Conservation (phyloP, 2,329 filamentous ascomycete genomes). For the Graphium sp. region DNA sequence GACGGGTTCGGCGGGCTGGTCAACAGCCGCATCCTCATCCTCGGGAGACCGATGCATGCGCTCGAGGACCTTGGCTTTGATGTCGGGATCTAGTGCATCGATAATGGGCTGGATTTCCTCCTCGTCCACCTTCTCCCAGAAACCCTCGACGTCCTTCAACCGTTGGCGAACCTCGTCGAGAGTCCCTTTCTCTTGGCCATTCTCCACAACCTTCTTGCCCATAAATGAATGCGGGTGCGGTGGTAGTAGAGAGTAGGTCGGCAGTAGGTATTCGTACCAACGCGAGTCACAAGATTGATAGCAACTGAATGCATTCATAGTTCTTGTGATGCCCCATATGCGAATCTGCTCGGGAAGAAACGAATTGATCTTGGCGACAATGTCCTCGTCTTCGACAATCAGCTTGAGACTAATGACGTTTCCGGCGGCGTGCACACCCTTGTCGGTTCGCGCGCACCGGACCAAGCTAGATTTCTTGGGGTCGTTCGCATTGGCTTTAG, state of each 20-base stretch:
- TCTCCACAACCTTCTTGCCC: conserved; percentile 65
- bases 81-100: conserved; percentile 43
- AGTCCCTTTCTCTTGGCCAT: conserved; percentile 56
- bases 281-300: conserved; percentile 90
- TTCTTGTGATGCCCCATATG: conserved; percentile 84
- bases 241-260: conserved; percentile 80
- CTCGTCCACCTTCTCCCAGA: conserved; percentile 73
- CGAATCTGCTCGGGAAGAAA: conserved; percentile 76
- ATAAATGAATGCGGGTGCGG: conserved; percentile 80
- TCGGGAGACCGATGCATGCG: conserved; percentile 29
- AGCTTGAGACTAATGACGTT: conserved; percentile 92
- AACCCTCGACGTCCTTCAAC: conserved; percentile 62
- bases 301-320: conserved; percentile 81
- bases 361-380: conserved; percentile 83
- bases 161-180: conserved; percentile 50
- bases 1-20: conserved; percentile 1
- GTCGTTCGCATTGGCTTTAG: conserved; percentile 91
- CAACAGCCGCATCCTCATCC: conserved; percentile 7
- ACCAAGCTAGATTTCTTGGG: conserved; percentile 92
- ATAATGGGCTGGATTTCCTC: conserved; percentile 60
- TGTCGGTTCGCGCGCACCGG: conserved; percentile 89
- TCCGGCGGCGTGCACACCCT: conserved; percentile 89
- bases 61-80: conserved; percentile 44
- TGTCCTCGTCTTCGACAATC: conserved; percentile 79
- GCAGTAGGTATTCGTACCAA: conserved; percentile 95